These are phyloP conservation scores for Periglandula ipomoeae DNA, from an alignment of 2,329 filamentous ascomycete species.

Conservation along the genomic window DNA sequence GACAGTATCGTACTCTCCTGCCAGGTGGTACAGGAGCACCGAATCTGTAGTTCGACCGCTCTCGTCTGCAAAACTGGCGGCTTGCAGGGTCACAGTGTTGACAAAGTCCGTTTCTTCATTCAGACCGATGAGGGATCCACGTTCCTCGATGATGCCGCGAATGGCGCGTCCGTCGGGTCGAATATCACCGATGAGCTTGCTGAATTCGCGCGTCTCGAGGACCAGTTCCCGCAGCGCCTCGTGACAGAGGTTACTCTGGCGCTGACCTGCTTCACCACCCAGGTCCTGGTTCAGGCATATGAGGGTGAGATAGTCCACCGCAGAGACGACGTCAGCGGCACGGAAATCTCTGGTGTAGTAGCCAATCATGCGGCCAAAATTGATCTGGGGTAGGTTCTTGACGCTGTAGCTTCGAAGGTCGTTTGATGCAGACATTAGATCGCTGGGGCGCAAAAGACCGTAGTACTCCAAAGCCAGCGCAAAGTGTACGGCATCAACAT, in stretches of 20 bases:
- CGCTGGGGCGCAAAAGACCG: slow-evolving; percentile 77
- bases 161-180: slow-evolving; percentile 76
- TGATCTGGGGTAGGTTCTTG: slow-evolving; percentile 69
- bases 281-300: slow-evolving; percentile 89
- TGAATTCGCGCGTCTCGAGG: slow-evolving; percentile 94
- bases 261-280: slow-evolving; percentile 60
- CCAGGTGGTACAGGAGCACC: slow-evolving; percentile 87
- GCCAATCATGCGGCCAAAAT: slow-evolving; percentile 87
- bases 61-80: slow-evolving; percentile 86
- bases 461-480: slow-evolving; percentile 84
- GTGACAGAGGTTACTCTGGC: slow-evolving; percentile 76
- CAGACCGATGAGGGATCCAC: slow-evolving; percentile 71
- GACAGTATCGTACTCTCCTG: slow-evolving; percentile 93
- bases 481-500: slow-evolving; percentile 91
- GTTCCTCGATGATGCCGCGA: slow-evolving; percentile 78
- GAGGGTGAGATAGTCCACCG: slow-evolving; percentile 85
- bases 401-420: slow-evolving; percentile 60
- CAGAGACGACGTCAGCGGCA: slow-evolving; percentile 76
- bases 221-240: slow-evolving; percentile 89
- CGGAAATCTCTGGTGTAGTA: slow-evolving; percentile 96
- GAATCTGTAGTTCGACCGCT: slow-evolving; percentile 90
- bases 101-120: slow-evolving; percentile 76
- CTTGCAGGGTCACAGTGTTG: slow-evolving; percentile 84
- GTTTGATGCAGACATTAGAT: slow-evolving; percentile 64
- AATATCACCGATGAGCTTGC: slow-evolving; percentile 86